A percentile compares a stretch with the other conserved stretches of the same genome.
Evolutionary conservation across 192 early-diverging fungal genomes (phyloP).

Genomic region (Podila horticola): DNA sequence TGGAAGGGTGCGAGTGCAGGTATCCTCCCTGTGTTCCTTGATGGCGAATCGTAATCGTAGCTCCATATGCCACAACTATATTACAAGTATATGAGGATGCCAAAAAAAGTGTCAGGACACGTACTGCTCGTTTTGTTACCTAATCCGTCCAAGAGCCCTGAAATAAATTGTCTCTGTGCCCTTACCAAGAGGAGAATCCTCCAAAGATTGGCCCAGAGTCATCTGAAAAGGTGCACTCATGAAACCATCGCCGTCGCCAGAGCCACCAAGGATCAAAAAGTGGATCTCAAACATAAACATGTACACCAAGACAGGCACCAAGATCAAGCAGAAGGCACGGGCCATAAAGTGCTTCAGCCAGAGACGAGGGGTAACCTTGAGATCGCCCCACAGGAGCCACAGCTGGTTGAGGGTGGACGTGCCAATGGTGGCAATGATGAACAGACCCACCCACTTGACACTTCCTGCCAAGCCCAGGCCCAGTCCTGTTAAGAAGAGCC

Average conservation of each 20-base stretch:
- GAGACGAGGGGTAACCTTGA: constrained; percentile 62
- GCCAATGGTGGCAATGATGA: constrained; percentile 87
- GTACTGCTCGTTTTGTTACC: neutral
- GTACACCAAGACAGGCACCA: constrained; percentile 83
- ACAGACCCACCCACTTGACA: constrained; percentile 96
- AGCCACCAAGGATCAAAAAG: constrained; percentile 78
- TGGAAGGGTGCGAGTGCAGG: constrained; percentile 74
- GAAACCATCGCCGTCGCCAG: constrained; percentile 91
- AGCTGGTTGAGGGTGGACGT: constrained; percentile 86
- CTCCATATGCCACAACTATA: constrained; percentile 73
- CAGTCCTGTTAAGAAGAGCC: constrained; percentile 87
- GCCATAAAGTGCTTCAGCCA: constrained; percentile 80
- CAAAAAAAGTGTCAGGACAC: neutral
- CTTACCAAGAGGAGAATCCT: constrained; percentile 51
- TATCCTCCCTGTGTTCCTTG: constrained; percentile 78
- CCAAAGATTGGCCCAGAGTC: constrained; percentile 75
- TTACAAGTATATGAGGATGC: neutral
- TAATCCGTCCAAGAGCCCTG: neutral
- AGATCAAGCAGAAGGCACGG: constrained; percentile 85
- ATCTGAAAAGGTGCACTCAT: constrained; percentile 92
- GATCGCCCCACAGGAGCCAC: constrained; percentile 85
- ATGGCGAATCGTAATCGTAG: constrained; percentile 72
- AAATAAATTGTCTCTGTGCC: neutral
- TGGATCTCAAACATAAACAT: constrained; percentile 90
- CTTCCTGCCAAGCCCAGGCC: constrained; percentile 79